Evolutionary conservation across 2,329 filamentous ascomycete species (phyloP).

Genomic region (Mycosphaerella arachidis): DNA sequence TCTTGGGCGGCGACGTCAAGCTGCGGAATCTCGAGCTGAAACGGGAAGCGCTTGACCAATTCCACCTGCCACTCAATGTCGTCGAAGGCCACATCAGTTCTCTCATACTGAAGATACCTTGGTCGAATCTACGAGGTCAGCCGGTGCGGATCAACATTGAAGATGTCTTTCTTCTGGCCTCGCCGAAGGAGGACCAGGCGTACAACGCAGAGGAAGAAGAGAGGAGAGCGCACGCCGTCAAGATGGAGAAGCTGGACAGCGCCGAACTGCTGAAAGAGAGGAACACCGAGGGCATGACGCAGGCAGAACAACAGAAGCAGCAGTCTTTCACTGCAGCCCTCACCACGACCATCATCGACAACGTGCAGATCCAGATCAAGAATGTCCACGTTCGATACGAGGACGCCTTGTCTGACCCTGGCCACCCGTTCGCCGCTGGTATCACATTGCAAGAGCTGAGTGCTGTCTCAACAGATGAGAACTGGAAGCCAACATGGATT

Average conservation of each 20-base stretch:
- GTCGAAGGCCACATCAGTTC: conserved; percentile 90
- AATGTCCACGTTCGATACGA: conserved; percentile 99
- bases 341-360: conserved; percentile 95
- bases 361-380: conserved; percentile 94
- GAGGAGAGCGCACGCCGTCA: conserved; percentile 77
- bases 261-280: conserved; percentile 91
- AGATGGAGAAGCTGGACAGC: conserved; percentile 97
- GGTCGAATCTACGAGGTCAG: conserved; percentile 92
- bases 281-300: conserved; percentile 85
- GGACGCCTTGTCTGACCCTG: conserved; percentile 90
- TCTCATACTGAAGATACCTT: conserved; percentile 88
- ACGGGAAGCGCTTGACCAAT: conserved; percentile 90
- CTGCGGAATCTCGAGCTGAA: conserved; percentile 87
- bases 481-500: conserved; percentile 96
- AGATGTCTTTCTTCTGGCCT: conserved; percentile 92
- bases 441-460: conserved; percentile 94
- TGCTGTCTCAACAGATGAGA: conserved; percentile 87
- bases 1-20: conserved; percentile 98
- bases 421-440: conserved; percentile 90
- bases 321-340: conserved; percentile 96
- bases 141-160: conserved; percentile 94
- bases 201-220: conserved; percentile 94
- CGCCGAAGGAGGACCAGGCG: conserved; percentile 89
- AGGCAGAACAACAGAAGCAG: conserved; percentile 93
- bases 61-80: conserved; percentile 94